These are phyloP conservation scores for Gonapodya sp. DNA, from an alignment of 192 early-diverging fungal genomes.

Conservation along the genomic window DNA sequence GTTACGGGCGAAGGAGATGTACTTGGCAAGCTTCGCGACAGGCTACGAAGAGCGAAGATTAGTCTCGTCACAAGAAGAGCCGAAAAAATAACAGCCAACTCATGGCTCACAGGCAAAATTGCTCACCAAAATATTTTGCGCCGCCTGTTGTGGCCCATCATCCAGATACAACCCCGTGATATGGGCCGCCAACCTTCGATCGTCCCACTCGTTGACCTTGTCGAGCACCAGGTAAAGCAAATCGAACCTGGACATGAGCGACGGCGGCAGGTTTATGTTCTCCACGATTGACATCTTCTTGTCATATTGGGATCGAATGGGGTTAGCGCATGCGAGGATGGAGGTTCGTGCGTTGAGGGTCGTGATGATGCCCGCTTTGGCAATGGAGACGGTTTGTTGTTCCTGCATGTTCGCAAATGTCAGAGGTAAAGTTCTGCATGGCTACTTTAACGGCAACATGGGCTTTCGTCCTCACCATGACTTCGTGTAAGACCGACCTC, in stretches of 20 bases:
- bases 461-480: conserved; percentile 56
- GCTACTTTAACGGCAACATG: too few relatives aligned
- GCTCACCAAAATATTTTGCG: conserved; percentile 28
- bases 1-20: conserved; percentile 81
- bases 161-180: conserved; percentile 79
- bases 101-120: not conserved
- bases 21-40: conserved; percentile 75
- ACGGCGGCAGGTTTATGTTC: conserved; percentile 85
- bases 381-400: conserved; percentile 96
- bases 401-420: conserved; percentile 51
- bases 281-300: conserved; percentile 67
- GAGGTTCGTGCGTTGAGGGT: conserved; percentile 95
- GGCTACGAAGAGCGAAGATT: conserved; percentile 30
- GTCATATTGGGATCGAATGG: conserved; percentile 84
- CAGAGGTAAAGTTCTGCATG: not conserved
- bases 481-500: conserved; percentile 91
- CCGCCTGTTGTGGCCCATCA: conserved; percentile 27
- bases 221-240: conserved; percentile 86
- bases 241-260: conserved; percentile 92
- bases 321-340: conserved; percentile 89
- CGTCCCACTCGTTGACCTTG: conserved; percentile 72
- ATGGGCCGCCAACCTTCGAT: conserved; percentile 80
- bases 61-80: not conserved
- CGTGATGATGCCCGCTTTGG: conserved; percentile 97
- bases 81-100: not conserved